Conservation (phyloP, 148 eudicot species). For the Bassia scoparia region DNA sequence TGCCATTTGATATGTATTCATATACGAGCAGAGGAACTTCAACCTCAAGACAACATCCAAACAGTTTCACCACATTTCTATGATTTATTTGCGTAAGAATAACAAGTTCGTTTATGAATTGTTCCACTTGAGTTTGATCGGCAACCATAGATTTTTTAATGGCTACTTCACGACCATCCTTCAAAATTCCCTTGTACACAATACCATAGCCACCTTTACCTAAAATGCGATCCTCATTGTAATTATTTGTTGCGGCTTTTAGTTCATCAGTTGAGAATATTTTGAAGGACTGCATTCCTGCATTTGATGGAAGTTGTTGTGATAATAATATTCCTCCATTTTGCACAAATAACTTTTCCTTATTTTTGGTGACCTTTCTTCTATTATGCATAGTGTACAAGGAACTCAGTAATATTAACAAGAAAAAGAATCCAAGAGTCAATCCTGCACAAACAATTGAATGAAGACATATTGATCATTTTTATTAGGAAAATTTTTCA, state of each 20-base stretch:
- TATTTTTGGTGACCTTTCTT: slow-evolving; percentile 12
- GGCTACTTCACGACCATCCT: slow-evolving; percentile 21
- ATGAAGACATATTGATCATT: neutral
- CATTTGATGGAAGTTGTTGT: slow-evolving; percentile 12
- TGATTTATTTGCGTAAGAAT: slow-evolving; percentile 28
- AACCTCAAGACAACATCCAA: slow-evolving; percentile 30
- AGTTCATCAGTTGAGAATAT: slow-evolving; percentile 20
- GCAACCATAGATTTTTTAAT: slow-evolving; percentile 15
- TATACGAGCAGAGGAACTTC: slow-evolving; percentile 28
- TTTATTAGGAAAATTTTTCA: neutral
- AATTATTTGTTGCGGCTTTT: slow-evolving; percentile 14
- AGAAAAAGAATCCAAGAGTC: slow-evolving; percentile 3
- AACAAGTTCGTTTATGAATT: slow-evolving; percentile 27
- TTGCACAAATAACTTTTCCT: slow-evolving; percentile 18
- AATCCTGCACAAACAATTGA: slow-evolving; percentile 14
- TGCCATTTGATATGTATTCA: slow-evolving; percentile 22
- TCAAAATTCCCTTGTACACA: slow-evolving; percentile 23
- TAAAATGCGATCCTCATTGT: slow-evolving; percentile 18
- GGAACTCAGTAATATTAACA: neutral
- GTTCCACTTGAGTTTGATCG: slow-evolving; percentile 23
- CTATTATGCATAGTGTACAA: neutral
- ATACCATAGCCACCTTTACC: slow-evolving; percentile 28
- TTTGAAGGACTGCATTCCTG: slow-evolving; percentile 13
- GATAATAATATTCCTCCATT: slow-evolving; percentile 26
- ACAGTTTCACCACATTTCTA: slow-evolving; percentile 30